Conservation (phyloP, 2,329 filamentous ascomycete genomes). For the Talaromyces sp. region DNA sequence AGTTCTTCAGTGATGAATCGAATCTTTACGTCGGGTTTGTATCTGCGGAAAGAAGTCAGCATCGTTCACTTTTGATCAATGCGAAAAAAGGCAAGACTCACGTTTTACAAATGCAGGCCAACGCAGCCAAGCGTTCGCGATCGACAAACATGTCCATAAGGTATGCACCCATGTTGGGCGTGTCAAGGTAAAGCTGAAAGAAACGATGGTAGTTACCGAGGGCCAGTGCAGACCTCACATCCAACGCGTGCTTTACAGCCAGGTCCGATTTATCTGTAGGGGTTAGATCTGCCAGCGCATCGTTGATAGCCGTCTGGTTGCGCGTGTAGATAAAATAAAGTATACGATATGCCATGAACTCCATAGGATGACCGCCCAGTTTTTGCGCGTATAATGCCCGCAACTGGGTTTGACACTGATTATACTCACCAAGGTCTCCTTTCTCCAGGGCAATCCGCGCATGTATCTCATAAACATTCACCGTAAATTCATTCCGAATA, state of each 20-base stretch:
- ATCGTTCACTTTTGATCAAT: slow-evolving; percentile 3
- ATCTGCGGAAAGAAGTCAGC: slow-evolving; percentile 61
- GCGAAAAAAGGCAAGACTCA: slow-evolving; percentile 53
- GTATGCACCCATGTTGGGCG: slow-evolving; percentile 95
- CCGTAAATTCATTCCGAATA: slow-evolving; percentile 94
- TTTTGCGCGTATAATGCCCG: slow-evolving; percentile 84
- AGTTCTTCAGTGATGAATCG: slow-evolving; percentile 94
- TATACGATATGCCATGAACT: slow-evolving; percentile 99
- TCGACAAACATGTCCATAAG: slow-evolving; percentile 99
- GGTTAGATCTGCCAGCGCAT: slow-evolving; percentile 98
- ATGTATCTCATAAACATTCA: slow-evolving; percentile 95
- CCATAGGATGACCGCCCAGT: slow-evolving; percentile 82
- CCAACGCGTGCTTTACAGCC: slow-evolving; percentile 84
- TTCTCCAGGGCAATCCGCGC: slow-evolving; percentile 96
- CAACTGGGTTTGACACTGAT: slow-evolving; percentile 98
- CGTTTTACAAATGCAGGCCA: slow-evolving; percentile 93
- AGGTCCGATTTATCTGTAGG: slow-evolving; percentile 84
- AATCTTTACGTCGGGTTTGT: slow-evolving; percentile 84
- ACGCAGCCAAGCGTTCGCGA: slow-evolving; percentile 83
- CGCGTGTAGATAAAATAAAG: slow-evolving; percentile 99
- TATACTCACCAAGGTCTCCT: slow-evolving; percentile 99
- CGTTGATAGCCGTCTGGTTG: slow-evolving; percentile 97
- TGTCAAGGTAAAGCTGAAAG: slow-evolving; percentile 91
- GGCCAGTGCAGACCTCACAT: slow-evolving; percentile 85
- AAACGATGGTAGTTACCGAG: slow-evolving; percentile 97